Evolutionary conservation across 768 basidiomycete genomes (phyloP).

Genomic region (Auricularia auricula-judae): DNA sequence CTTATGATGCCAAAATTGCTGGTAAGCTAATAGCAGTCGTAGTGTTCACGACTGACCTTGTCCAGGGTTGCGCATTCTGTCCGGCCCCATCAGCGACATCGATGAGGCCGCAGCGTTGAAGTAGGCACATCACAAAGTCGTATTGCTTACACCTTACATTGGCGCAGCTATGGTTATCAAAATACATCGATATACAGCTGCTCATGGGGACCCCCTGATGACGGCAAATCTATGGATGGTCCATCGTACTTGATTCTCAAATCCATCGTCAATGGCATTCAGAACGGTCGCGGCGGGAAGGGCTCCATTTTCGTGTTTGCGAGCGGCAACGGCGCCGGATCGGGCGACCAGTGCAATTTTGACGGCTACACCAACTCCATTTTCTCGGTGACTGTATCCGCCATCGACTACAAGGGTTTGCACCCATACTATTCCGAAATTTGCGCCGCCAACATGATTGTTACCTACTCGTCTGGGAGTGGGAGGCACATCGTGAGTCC

Average conservation of each 20-base stretch:
- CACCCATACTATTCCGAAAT: conserved; percentile 96
- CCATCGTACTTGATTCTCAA: conserved; percentile 86
- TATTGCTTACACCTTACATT: neutral
- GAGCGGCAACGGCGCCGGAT: conserved; percentile 86
- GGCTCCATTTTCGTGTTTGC: conserved; percentile 96
- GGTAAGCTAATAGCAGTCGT: neutral
- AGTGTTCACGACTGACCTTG: neutral
- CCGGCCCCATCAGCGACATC: conserved; percentile 86
- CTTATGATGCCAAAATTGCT: conserved; percentile 83
- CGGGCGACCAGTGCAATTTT: conserved; percentile 96
- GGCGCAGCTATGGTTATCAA: conserved; percentile 60
- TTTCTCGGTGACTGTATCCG: conserved; percentile 92
- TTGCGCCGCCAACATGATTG: conserved; percentile 96
- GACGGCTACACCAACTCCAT: conserved; percentile 99
- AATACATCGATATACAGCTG: conserved; percentile 91
- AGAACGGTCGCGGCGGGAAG: conserved; percentile 78
- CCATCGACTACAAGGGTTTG: conserved; percentile 83
- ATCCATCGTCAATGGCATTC: conserved; percentile 87
- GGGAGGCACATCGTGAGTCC: conserved; percentile 81
- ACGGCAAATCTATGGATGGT: conserved; percentile 89
- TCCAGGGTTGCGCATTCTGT: conserved; percentile 81
- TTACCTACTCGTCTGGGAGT: conserved; percentile 90
- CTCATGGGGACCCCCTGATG: conserved; percentile 97
- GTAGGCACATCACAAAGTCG: neutral
- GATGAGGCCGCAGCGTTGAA: conserved; percentile 95